Percentiles rank a stretch among this genome's conserved stretches.
Evolutionary conservation across 2,329 filamentous ascomycete species (phyloP).

Genomic region (Fusarium napiforme): DNA sequence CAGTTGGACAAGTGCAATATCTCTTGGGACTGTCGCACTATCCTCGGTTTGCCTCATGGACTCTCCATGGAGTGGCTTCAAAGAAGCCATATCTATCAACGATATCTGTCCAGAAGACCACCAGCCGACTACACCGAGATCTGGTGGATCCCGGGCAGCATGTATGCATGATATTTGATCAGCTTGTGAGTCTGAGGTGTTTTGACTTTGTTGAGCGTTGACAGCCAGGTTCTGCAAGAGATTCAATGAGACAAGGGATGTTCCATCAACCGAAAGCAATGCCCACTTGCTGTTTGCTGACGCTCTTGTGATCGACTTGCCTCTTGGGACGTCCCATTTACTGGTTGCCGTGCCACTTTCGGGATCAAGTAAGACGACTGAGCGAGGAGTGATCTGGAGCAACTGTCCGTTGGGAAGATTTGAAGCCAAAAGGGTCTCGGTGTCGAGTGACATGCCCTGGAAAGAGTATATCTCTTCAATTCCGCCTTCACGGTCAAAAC

Average conservation of each 20-base stretch:
- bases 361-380: constrained; percentile 70
- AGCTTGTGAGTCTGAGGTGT: constrained; percentile 52
- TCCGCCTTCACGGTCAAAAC: constrained; percentile 77
- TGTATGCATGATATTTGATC: constrained; percentile 90
- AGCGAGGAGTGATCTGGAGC: constrained; percentile 79
- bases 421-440: constrained; percentile 76
- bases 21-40: constrained; percentile 82
- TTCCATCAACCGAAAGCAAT: constrained; percentile 80
- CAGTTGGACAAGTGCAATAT: constrained; percentile 82
- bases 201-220: constrained; percentile 68
- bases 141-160: constrained; percentile 70
- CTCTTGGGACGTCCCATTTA: constrained; percentile 65
- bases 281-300: constrained; percentile 77
- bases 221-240: constrained; percentile 67
- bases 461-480: constrained; percentile 89
- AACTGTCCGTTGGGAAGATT: constrained; percentile 73
- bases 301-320: constrained; percentile 77
- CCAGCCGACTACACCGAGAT: constrained; percentile 83
- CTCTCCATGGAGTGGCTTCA: constrained; percentile 74
- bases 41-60: constrained; percentile 69
- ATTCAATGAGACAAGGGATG: constrained; percentile 75
- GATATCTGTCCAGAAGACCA: constrained; percentile 86
- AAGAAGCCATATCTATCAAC: constrained; percentile 73
- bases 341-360: constrained; percentile 65
- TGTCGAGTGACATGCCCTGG: constrained; percentile 73